These are phyloP conservation scores for Cunninghamia lanceolata DNA, from an alignment of 75 land plant species.

Conservation along the genomic window DNA sequence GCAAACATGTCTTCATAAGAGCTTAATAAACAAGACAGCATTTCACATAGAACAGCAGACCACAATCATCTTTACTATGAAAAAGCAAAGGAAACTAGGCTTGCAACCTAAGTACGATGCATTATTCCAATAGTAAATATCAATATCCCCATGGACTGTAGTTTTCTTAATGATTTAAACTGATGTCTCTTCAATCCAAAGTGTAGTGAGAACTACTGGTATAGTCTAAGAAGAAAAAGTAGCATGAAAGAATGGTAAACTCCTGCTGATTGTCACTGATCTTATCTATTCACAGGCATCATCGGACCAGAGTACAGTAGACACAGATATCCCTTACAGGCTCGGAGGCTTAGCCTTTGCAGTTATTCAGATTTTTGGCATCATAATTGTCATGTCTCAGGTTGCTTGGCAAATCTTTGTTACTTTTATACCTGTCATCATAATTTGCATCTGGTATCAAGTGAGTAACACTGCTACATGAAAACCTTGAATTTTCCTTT, in stretches of 20 bases:
- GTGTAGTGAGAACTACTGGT: neutral
- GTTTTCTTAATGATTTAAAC: neutral
- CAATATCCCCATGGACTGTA: neutral
- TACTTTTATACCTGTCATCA: slow-evolving; percentile 37
- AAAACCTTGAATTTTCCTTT: neutral
- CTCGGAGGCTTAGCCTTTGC: slow-evolving; percentile 53
- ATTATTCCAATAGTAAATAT: neutral
- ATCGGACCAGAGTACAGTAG: slow-evolving; percentile 72
- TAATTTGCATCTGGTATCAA: slow-evolving; percentile 64
- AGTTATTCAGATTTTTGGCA: slow-evolving; percentile 53
- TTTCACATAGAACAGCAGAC: neutral
- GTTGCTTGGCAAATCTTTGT: slow-evolving; percentile 67
- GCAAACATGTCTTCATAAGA: neutral
- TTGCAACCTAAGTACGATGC: neutral
- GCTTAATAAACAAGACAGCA: neutral
- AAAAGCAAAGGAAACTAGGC: neutral
- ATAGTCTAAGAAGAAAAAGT: neutral
- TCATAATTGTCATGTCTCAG: slow-evolving; percentile 61
- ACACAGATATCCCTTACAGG: slow-evolving; percentile 62
- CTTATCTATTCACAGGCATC: slow-evolving; percentile 48
- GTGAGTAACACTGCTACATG: slow-evolving; percentile 26
- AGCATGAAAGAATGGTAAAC: neutral
- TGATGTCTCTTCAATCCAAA: neutral
- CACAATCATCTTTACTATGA: slow-evolving; percentile 28
- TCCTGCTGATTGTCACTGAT: neutral